These are phyloP conservation scores for Rhizopogon vesiculosus DNA, from an alignment of 768 basidiomycete genomes.

Conservation along the genomic window DNA sequence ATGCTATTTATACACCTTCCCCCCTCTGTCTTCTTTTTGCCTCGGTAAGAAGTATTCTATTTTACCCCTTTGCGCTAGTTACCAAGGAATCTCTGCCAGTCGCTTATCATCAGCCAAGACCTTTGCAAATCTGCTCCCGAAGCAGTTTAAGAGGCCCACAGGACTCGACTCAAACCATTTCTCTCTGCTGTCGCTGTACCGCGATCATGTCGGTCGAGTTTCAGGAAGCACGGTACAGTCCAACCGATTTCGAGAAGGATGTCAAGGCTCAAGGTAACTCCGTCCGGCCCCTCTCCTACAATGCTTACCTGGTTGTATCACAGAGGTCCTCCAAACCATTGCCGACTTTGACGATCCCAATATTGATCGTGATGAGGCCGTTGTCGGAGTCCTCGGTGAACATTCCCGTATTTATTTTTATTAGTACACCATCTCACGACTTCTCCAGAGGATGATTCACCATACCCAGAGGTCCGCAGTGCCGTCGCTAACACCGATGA, in stretches of 20 bases:
- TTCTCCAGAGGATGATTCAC: constrained; percentile 63
- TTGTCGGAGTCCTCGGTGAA: constrained; percentile 17
- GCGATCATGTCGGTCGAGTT: constrained; percentile 8
- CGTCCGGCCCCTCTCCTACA: too few relatives aligned
- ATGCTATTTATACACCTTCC: background rate
- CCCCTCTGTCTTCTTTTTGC: background rate
- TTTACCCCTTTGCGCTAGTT: too few relatives aligned
- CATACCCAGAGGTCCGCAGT: constrained; percentile 79
- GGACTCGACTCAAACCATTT: background rate
- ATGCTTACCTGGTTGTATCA: background rate
- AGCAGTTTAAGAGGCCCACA: background rate
- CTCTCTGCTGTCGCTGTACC: background rate
- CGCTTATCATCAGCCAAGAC: constrained; percentile 8
- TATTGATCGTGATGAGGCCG: constrained; percentile 18
- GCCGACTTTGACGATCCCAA: constrained; percentile 33
- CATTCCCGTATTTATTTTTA: background rate
- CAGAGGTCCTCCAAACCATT: constrained; percentile 1
- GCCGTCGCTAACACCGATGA: constrained; percentile 76
- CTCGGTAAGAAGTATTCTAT: background rate
- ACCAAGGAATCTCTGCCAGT: background rate
- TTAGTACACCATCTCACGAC: constrained; percentile 10
- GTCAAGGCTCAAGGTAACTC: constrained; percentile 8
- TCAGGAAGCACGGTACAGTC: background rate
- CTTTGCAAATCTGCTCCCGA: background rate
- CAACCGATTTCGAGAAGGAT: constrained; percentile 13